A percentile compares a stretch with the other conserved stretches of the same genome.
These are phyloP conservation scores for Manihot esculenta DNA, from an alignment of 441 rosid species.

Conservation along the genomic window DNA sequence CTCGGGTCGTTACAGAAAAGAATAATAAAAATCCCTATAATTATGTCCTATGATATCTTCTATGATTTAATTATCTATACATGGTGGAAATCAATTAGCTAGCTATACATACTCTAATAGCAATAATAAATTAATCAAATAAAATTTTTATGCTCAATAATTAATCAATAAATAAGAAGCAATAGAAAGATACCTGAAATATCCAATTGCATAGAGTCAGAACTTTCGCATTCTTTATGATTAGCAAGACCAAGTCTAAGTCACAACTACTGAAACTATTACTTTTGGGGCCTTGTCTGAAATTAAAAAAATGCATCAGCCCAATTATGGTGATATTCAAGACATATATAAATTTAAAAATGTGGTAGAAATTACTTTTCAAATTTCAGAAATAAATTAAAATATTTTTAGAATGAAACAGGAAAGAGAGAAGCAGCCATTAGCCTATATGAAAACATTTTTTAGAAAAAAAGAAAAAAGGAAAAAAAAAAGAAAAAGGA, in stretches of 20 bases:
- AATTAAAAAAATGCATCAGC: slow-evolving; percentile 47
- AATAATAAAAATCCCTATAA: too few species aligned
- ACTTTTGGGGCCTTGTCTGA: slow-evolving; percentile 44
- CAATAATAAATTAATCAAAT: background rate
- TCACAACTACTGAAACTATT: slow-evolving; percentile 26
- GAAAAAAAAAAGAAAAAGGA: too few species aligned
- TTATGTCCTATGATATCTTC: too few species aligned
- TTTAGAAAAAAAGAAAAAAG: too few species aligned
- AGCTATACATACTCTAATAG: too few species aligned
- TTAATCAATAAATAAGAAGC: background rate
- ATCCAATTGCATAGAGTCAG: slow-evolving; percentile 61
- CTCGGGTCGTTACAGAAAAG: too few species aligned
- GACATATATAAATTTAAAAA: too few species aligned
- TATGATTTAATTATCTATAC: too few species aligned
- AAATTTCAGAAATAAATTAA: too few species aligned
- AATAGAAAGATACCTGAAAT: slow-evolving; percentile 41
- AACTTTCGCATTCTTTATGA: slow-evolving; percentile 50
- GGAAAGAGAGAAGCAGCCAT: background rate
- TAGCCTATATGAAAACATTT: background rate
- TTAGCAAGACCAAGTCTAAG: slow-evolving; percentile 39
- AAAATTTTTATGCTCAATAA: too few species aligned
- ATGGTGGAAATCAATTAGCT: too few species aligned
- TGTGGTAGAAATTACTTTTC: too few species aligned
- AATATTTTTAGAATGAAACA: background rate
- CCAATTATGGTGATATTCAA: slow-evolving; percentile 53